Percentiles rank a stretch among this genome's conserved stretches.
phyloP scores from a whole-genome alignment of 78 protist genomes.

The Monosiga brevicollis region DNA sequence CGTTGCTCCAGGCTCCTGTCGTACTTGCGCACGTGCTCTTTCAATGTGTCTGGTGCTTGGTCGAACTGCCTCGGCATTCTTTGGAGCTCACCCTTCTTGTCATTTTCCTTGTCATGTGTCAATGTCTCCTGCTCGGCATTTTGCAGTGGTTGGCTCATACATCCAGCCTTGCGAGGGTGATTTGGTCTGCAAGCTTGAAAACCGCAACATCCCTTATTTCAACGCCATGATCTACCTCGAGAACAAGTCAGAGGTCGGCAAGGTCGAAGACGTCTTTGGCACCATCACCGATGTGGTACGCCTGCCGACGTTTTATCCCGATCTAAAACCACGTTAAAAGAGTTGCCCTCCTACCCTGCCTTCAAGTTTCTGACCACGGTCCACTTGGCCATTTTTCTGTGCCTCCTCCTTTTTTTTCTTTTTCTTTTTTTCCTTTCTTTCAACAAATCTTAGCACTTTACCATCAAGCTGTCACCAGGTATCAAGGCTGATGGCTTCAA shows the following conservation, averaged over 20 bases:
- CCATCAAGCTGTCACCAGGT: constrained; percentile 33
- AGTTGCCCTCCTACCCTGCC: too few relatives aligned
- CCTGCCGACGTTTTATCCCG: not conserved
- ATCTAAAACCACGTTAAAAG: not conserved
- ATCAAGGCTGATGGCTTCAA: constrained; percentile 40
- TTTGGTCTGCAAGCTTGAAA: constrained; percentile 22
- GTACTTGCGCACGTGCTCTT: too few relatives aligned
- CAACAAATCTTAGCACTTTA: constrained; percentile 3
- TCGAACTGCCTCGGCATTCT: too few relatives aligned
- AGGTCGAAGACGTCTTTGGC: constrained; percentile 54
- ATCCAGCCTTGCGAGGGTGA: constrained; percentile 50
- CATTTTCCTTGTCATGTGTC: too few relatives aligned
- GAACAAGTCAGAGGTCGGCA: constrained; percentile 51
- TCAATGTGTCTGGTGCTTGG: too few relatives aligned
- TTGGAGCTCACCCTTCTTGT: too few relatives aligned
- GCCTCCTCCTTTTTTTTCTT: not conserved
- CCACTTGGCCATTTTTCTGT: not conserved
- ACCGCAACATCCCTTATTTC: constrained; percentile 42
- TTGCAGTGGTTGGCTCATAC: too few relatives aligned
- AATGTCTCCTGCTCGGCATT: too few relatives aligned
- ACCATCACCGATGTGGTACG: constrained; percentile 24
- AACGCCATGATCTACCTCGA: constrained; percentile 49
- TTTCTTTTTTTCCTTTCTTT: not conserved
- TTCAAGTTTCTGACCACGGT: too few relatives aligned
- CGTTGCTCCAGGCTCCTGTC: too few relatives aligned